Percentiles rank a stretch among this genome's conserved stretches.
Evolutionary conservation across 768 basidiomycete genomes (phyloP).

Genomic region (Exidia glandulosa): DNA sequence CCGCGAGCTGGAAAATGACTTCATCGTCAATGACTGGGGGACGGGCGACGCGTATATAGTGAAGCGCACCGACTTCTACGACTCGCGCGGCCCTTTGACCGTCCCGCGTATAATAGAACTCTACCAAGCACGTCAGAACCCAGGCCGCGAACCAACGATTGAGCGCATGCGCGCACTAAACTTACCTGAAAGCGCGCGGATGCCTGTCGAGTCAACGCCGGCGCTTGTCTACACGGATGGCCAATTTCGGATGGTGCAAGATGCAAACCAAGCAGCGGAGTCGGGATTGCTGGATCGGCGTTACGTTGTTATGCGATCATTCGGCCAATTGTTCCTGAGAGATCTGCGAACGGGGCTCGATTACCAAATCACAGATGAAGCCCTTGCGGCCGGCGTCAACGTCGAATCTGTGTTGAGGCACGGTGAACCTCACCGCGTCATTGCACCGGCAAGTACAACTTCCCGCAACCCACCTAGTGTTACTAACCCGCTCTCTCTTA

Average conservation of each 20-base stretch:
- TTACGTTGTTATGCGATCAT: background rate
- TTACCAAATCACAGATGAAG: background rate
- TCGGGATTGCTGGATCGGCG: background rate
- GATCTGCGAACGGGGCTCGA: background rate
- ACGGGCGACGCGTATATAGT: background rate
- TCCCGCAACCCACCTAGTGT: background rate
- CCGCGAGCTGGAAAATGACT: background rate
- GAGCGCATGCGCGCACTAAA: background rate
- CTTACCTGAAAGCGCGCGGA: background rate
- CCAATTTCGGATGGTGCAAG: background rate
- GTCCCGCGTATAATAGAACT: background rate
- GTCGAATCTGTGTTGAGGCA: background rate
- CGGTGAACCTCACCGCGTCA: background rate
- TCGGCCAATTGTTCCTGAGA: background rate
- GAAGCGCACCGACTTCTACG: background rate
- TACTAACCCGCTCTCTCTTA: background rate
- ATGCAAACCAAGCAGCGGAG: background rate
- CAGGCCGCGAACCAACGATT: background rate
- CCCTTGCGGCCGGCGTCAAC: background rate
- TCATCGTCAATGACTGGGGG: background rate
- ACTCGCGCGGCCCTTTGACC: background rate
- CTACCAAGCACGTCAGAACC: background rate
- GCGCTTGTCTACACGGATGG: background rate
- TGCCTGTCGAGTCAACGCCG: background rate
- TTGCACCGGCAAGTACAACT: background rate